Base-by-base conservation (phyloP, 2,329 filamentous ascomycete species). In the Pestalotiopsis sp. region DNA sequence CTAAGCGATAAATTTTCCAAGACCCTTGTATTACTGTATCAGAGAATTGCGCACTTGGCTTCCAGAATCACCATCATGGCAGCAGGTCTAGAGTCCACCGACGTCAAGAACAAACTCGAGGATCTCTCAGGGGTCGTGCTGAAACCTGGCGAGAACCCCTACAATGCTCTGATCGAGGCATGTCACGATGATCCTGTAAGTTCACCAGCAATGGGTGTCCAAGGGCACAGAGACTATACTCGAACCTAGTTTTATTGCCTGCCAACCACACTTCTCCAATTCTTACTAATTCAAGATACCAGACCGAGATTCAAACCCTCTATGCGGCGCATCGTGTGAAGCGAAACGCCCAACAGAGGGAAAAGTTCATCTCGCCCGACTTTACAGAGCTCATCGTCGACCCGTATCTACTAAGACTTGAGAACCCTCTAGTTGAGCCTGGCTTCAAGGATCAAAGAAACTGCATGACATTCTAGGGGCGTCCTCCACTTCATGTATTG, bases 401-500 rank as follows among this genome's bases (percentile, higher is more conserved):
- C 76, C 89, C 91, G 2, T 90, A 93, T 67, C 86, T 98, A 1
- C 82, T 90, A 64, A 90, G 91, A 67, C 82, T 97, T 39, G 87
- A 91, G 72, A 85, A 91, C 58, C 87, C 87, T 1, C 80, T 85
- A 1, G 81, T 91, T 45, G 86, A 93, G 71, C 91, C 90, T 1
- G 89, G 88, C 1, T 97, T 92, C 77, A 79, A 84, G 65, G 95
- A 98, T 77, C 87, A 89, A 57, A 86, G 95, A 55, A 87, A 97
- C 75, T 97, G 95, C 77, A 84, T 98, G 12, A 93, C 94, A 0
- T 91, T 98, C 76, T 98, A 94, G 94, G 93, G 93, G 3, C 86
- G 95, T 6, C 95, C 95, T 17, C 92, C 95, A 0, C 81, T 88
- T 60, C 89, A 91, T 72, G 84, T 98, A 20, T 84, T 91, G 60